Conservation (phyloP, 345 rosid species). For the Boechera retrofracta region DNA sequence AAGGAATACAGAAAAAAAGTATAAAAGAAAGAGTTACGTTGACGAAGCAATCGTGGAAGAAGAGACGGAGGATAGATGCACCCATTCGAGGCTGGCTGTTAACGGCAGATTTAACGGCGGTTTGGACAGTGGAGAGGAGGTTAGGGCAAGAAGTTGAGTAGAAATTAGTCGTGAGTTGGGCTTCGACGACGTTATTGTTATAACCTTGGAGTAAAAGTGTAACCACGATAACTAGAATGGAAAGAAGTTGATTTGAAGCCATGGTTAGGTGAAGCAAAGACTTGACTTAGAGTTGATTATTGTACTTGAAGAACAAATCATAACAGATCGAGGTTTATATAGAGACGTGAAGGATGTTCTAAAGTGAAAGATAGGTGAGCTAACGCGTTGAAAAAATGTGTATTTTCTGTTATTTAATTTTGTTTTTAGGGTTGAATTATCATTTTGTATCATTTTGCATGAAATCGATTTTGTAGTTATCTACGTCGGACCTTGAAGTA, state of each 20-base stretch:
- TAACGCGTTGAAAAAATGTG: constrained; percentile 58
- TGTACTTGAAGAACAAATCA: constrained; percentile 25
- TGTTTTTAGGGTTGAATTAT: background rate
- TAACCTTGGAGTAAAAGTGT: constrained; percentile 41
- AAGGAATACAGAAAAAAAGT: background rate
- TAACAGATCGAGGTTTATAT: constrained; percentile 49
- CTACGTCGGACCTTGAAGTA: constrained; percentile 12
- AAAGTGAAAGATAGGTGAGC: constrained; percentile 57
- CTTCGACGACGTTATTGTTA: constrained; percentile 45
- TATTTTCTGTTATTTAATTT: constrained; percentile 27
- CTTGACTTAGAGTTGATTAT: constrained; percentile 26
- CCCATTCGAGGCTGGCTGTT: constrained; percentile 63
- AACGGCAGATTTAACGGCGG: constrained; percentile 63
- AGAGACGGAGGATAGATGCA: constrained; percentile 82
- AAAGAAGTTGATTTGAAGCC: constrained; percentile 38
- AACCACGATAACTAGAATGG: constrained; percentile 47
- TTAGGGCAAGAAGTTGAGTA: constrained; percentile 74
- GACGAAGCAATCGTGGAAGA: constrained; percentile 95
- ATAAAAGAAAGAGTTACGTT: constrained; percentile 53
- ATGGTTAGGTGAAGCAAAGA: constrained; percentile 29
- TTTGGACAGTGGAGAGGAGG: constrained; percentile 55
- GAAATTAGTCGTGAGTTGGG: constrained; percentile 72
- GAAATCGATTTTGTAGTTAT: constrained; percentile 5
- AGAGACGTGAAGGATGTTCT: constrained; percentile 44
- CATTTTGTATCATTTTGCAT: constrained; percentile 29